phyloP scores from a whole-genome alignment of 768 basidiomycete species.

The Stropharia rugosoannulata region DNA sequence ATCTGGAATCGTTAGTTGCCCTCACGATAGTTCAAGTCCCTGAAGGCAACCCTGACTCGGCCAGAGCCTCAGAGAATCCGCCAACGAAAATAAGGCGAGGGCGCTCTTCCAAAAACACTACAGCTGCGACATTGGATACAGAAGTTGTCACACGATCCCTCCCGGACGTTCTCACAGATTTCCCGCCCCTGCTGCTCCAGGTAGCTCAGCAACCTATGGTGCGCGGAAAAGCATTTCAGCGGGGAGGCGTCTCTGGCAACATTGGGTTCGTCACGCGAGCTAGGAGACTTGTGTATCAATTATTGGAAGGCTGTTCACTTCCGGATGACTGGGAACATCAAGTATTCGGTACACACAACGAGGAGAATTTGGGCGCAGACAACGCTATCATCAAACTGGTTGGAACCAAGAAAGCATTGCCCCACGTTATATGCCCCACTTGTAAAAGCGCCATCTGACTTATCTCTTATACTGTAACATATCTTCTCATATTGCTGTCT shows the following conservation, averaged over 20 bases:
- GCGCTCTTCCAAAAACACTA: neutral
- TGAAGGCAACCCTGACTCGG: neutral
- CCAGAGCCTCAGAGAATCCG: conserved; percentile 11
- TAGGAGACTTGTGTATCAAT: conserved; percentile 43
- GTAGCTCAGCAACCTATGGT: conserved; percentile 55
- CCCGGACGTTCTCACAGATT: conserved; percentile 5
- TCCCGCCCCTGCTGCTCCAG: conserved; percentile 39
- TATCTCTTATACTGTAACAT: neutral
- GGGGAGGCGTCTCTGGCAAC: conserved; percentile 52
- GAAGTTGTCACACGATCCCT: conserved; percentile 8
- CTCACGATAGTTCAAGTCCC: conserved; percentile 1
- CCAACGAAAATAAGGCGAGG: conserved; percentile 11
- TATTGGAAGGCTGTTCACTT: conserved; percentile 17
- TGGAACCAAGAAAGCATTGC: conserved; percentile 17
- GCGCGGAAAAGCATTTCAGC: conserved; percentile 35
- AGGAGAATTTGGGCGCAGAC: conserved; percentile 13
- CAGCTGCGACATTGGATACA: neutral
- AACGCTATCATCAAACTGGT: conserved; percentile 20
- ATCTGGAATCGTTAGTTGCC: conserved; percentile 20
- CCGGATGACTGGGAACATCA: conserved; percentile 41
- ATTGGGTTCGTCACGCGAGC: conserved; percentile 44
- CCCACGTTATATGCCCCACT: conserved; percentile 38
- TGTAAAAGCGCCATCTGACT: conserved; percentile 42
- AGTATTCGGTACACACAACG: conserved; percentile 19
- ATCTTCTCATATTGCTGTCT: neutral